Percentiles rank a stretch among this genome's conserved stretches.
These are phyloP conservation scores for Aurinia saxatilis DNA, from an alignment of 345 rosid species.

Conservation along the genomic window DNA sequence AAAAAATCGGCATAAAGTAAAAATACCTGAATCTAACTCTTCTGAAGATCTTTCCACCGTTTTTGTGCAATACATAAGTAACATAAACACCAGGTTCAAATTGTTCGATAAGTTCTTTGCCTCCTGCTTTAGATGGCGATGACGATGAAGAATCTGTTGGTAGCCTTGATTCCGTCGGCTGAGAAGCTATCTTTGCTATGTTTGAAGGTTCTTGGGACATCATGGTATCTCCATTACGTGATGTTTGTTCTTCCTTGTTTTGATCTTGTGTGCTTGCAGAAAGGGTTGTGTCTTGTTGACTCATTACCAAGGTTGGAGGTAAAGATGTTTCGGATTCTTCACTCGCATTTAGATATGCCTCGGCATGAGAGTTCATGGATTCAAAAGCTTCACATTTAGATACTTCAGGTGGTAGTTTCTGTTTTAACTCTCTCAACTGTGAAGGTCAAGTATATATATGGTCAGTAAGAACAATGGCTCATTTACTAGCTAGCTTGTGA, in stretches of 20 bases:
- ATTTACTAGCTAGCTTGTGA: background rate
- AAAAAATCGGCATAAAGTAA: background rate
- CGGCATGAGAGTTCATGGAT: constrained; percentile 47
- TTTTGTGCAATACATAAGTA: constrained; percentile 43
- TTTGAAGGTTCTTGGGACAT: constrained; percentile 30
- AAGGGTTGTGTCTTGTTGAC: constrained; percentile 14
- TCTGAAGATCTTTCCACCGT: constrained; percentile 68
- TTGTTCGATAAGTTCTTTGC: constrained; percentile 61
- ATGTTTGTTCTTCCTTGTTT: constrained; percentile 21
- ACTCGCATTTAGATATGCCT: constrained; percentile 34
- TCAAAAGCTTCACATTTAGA: constrained; percentile 46
- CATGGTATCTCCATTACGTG: constrained; percentile 16
- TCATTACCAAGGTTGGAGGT: constrained; percentile 19
- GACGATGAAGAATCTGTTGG: constrained; percentile 17
- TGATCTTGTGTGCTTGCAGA: constrained; percentile 22
- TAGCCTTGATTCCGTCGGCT: constrained; percentile 19
- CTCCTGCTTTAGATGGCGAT: constrained; percentile 22
- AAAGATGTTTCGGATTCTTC: constrained; percentile 32
- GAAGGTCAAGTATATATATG: background rate
- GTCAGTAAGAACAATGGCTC: background rate
- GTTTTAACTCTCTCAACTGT: constrained; percentile 56
- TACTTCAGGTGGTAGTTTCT: constrained; percentile 53
- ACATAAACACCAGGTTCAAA: constrained; percentile 91
- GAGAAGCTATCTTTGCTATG: constrained; percentile 20
- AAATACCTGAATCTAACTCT: constrained; percentile 89